phyloP scores from a whole-genome alignment of 306 rosid genomes.

The Rosa multiflora region DNA sequence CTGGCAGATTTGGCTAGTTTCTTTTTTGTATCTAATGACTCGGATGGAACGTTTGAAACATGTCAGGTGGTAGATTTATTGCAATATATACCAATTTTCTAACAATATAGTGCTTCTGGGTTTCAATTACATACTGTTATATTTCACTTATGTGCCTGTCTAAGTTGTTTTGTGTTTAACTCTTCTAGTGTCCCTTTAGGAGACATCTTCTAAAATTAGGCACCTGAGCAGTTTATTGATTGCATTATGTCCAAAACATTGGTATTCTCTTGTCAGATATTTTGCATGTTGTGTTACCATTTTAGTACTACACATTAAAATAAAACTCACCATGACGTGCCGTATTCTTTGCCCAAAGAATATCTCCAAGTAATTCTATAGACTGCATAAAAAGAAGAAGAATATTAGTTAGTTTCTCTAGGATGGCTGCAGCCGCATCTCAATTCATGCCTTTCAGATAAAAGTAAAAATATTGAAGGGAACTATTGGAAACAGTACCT shows the following conservation, averaged over 20 bases:
- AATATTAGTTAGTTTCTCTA: neutral
- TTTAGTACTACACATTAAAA: neutral
- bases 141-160: neutral
- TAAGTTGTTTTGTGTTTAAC: neutral
- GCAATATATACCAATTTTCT: neutral
- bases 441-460: neutral
- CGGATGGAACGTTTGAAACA: neutral
- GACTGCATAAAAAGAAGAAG: neutral
- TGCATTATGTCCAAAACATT: neutral
- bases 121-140: neutral
- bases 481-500: neutral
- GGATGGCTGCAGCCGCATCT: neutral
- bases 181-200: neutral
- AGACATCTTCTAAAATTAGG: neutral
- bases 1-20: neutral
- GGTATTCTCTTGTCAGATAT: neutral
- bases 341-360: neutral
- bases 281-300: neutral
- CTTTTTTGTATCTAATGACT: neutral
- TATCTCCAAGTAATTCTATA: neutral
- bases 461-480: neutral
- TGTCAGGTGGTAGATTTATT: conserved; percentile 6
- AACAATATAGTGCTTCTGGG: neutral
- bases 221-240: neutral
- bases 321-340: neutral